Evolutionary conservation across 2,329 filamentous ascomycete genomes (phyloP), one percentile per base, ranked within the genome.

Genomic region (Chrysosporium queenslandicum): DNA sequence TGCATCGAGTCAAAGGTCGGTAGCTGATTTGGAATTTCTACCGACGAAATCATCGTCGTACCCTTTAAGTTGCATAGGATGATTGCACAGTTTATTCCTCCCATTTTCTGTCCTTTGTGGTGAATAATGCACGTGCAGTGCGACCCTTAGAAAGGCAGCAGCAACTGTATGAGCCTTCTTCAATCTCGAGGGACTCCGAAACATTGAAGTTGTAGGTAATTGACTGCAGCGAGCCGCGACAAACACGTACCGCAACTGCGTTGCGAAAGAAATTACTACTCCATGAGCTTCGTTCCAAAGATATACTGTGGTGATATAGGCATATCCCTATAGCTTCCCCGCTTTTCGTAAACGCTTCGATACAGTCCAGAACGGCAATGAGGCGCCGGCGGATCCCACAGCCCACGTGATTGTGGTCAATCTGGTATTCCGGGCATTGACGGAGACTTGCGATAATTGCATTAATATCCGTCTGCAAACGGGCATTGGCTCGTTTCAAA

Each of bases 321-420:
- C 51, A 57, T 18, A 58, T 47, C 14, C 56, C 56, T 2, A 52
- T 46, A 4, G 55, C 39, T 2, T 20, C 32, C n/a, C 63, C 57
- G 21, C 61, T 36, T n/a, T 25, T 59, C 2, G 68, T 58, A 52
- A 68, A 70, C 18, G 63, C 61, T 49, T 70, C 66, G 32, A 71
- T 63, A 20, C 62, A 64, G 34, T 70, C 68, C 4, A 73, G 58
- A 1, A 67, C 58, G 2, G 68, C 66, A 7, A 71, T 59, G 7
- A 73, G 58, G 6, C 69, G 65, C 23, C 68, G 69, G 18, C 69
- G 60, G 12, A 72, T 62, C 2, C 71, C 71, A 53, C 71, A 73
- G 30, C 68, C 67, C 2, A 60, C 59, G 48, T 73, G 71, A 50
- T 67, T 66, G 1, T 58, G 52, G 53, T 73, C 71, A 32, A 74